Base-by-base conservation (phyloP, 2,329 filamentous ascomycete species). In the Cladophialophora immunda region DNA sequence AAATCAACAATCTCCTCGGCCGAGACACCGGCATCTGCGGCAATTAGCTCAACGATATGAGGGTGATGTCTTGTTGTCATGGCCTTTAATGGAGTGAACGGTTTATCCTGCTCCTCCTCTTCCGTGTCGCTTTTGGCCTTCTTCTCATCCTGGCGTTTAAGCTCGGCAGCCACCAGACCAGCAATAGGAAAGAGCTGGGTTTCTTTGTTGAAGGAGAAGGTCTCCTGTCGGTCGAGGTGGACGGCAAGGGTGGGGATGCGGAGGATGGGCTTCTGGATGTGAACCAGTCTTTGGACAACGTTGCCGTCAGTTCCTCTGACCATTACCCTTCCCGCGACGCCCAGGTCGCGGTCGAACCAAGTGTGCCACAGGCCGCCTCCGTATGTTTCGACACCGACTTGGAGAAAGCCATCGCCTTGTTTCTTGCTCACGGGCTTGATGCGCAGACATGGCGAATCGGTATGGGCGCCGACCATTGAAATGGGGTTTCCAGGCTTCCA, bases 331-430 rank as follows among this genome's bases (percentile, higher is more conserved):
- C 95, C 95, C 34, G 95, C 95, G 62, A 98, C 89, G 73, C 92
- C 91, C 69, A 99, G 83, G 78, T 99, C 95, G 58, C 95, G 90
- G 79, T 99, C 95, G 76, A 99, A 99, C 95, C 89, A 99, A 55
- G 92, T 97, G 80, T 97, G 94, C 94, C 94, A 98, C 75, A 98
- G 90, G 64, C 95, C 95, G 68, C 95, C 95, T 61, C 95, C 95
- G 76, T 99, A 99, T 1, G 93, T 94, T 84, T 99, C 95, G 59
- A 97, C 94, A 61, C 94, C 95, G 65, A 99, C 90, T 81, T 99
- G 95, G 70, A 97, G 81, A 79, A 95, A 99, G 13, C 94, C 94
- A 71, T 92, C 91, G 64, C 87, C 89, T 75, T 87, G 86, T 82
- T 94, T 95, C 81, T 94, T 97, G 76, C 92, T 97, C 50, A 97